These are phyloP conservation scores for Smittium culicis DNA, from an alignment of 371 early-diverging fungal species.

Conservation along the genomic window DNA sequence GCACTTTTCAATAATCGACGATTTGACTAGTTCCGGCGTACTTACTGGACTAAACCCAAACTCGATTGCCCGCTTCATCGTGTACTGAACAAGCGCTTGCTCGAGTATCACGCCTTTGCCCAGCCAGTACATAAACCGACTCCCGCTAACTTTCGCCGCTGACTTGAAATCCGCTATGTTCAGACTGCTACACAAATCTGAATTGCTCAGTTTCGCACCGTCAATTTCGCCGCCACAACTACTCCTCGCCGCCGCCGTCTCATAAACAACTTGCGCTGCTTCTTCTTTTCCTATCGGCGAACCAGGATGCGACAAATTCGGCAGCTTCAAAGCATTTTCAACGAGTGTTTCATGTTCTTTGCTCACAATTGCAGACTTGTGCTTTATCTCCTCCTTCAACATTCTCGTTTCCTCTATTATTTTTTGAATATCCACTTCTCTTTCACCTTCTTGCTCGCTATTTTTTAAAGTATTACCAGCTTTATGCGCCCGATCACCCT, in stretches of 20 bases:
- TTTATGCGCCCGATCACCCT: too few relatives aligned
- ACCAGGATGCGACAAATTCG: slow-evolving; percentile 26
- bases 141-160: slow-evolving; percentile 70
- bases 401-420: not conserved
- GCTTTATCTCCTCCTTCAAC: not conserved
- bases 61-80: slow-evolving; percentile 53
- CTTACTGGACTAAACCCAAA: slow-evolving; percentile 54
- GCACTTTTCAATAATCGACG: slow-evolving; percentile 69
- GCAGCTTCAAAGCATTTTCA: slow-evolving; percentile 19
- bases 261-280: not conserved
- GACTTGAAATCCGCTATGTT: slow-evolving; percentile 72
- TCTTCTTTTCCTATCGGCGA: slow-evolving; percentile 26
- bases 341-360: slow-evolving; percentile 10
- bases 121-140: slow-evolving; percentile 74
- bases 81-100: slow-evolving; percentile 70
- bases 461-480: not conserved
- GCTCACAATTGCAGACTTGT: not conserved
- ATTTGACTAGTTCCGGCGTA: slow-evolving; percentile 74
- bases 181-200: slow-evolving; percentile 42
- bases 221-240: too few relatives aligned
- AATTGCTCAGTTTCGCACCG: slow-evolving; percentile 43
- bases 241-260: not conserved
- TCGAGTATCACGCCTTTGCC: slow-evolving; percentile 74
- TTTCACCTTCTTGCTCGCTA: not conserved
- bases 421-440: not conserved